These are phyloP conservation scores for Penicillium canariense DNA, from an alignment of 495 filamentous ascomycete genomes.

Conservation along the genomic window DNA sequence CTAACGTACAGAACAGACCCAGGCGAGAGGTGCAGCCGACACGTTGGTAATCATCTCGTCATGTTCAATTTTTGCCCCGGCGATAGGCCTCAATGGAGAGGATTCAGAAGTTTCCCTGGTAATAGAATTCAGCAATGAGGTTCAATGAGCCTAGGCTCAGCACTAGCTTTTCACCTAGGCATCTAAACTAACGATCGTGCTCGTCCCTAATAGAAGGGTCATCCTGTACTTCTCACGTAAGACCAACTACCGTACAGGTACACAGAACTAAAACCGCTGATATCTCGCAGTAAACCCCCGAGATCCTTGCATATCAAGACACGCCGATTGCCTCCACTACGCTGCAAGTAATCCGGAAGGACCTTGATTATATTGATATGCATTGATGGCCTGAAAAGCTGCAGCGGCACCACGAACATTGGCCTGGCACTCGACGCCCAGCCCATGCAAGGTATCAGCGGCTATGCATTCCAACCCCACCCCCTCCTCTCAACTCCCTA, in stretches of 20 bases:
- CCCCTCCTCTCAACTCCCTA: neutral
- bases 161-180: conserved; percentile 5
- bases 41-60: conserved; percentile 1
- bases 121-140: neutral
- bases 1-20: conserved; percentile 50
- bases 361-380: neutral
- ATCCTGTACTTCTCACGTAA: too few species aligned
- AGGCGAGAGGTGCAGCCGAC: conserved; percentile 30
- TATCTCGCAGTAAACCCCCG: neutral
- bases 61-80: neutral
- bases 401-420: neutral
- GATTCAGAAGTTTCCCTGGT: conserved; percentile 31
- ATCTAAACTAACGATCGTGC: neutral
- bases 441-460: neutral
- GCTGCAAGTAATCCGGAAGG: neutral
- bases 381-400: neutral
- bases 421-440: neutral
- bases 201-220: neutral
- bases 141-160: neutral
- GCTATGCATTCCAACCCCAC: too few species aligned
- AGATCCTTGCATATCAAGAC: neutral
- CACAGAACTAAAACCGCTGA: too few species aligned
- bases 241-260: too few species aligned
- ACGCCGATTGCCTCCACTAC: neutral
- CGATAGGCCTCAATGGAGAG: conserved; percentile 30